Conservation (phyloP, 2,329 filamentous ascomycete genomes). For the Arthroderma sp. region DNA sequence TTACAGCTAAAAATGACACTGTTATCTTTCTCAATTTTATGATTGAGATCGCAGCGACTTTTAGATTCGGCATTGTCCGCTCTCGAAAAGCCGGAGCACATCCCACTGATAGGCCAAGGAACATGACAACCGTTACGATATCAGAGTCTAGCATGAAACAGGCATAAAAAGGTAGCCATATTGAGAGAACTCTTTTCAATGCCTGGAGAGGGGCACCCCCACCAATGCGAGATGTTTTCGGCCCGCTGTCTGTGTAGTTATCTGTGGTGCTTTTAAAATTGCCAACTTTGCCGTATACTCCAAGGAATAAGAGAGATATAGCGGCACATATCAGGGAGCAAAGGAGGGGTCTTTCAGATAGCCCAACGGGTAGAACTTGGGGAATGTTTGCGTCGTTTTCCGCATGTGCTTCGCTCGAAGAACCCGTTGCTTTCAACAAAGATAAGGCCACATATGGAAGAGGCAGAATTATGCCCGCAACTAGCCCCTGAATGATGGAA, state of each 20-base stretch:
- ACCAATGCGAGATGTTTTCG: constrained; percentile 11
- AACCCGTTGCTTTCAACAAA: too few species aligned
- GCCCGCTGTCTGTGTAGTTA: too few species aligned
- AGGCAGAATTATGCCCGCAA: too few species aligned
- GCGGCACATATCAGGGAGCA: neutral
- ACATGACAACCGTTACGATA: constrained; percentile 38
- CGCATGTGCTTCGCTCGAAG: too few species aligned
- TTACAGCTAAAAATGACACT: too few species aligned
- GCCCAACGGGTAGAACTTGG: neutral
- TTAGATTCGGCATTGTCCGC: too few species aligned
- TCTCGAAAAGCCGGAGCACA: too few species aligned
- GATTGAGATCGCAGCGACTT: too few species aligned
- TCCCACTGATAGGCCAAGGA: constrained; percentile 18
- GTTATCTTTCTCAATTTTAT: too few species aligned
- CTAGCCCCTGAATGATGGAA: too few species aligned
- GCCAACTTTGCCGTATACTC: neutral
- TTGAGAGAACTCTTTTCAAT: constrained; percentile 24
- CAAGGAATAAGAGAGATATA: neutral
- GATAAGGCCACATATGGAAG: too few species aligned
- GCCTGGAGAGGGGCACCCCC: constrained; percentile 12
- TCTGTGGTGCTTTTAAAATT: neutral
- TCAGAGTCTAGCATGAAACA: constrained; percentile 42
- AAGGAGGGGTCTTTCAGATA: neutral
- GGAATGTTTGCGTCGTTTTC: too few species aligned
- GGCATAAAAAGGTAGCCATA: constrained; percentile 44